Evolutionary conservation across 202 grass and related monocot species (phyloP), one percentile per base, ranked within the genome.

Genomic region (Schoenoplectus triqueter): DNA sequence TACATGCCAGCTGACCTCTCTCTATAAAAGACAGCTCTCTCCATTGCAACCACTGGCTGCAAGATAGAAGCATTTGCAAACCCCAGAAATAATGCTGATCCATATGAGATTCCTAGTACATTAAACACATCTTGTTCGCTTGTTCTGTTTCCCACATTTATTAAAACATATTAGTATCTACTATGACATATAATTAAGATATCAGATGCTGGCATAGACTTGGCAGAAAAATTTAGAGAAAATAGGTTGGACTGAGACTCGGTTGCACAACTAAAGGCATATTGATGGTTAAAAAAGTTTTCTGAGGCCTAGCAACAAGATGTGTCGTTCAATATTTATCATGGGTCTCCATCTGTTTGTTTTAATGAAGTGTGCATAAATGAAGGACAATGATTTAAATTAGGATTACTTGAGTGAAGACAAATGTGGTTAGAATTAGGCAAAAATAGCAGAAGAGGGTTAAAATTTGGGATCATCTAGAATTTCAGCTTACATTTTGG

Each of bases 121-220:
- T 97, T 97, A 87, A 94, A 97, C 60, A 97, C 80, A 78, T 97
- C 95, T 89, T 94, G 92, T 65, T 91, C 65, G 1, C 66, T 87
- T 80, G 84, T 87, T 49, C 95, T 97, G 87, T 93, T 64, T 64
- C 15, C 2, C 60, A 20, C 42, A 81, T 64, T 50, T 49, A 66
- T 55, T 59, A 57, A 78, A 78, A 59, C 6, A 78, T 57, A 15
- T 78, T 41, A 77, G 22, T 56, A n/a, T 57, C 39, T 59, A 78
- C 20, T 41, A n/a, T 59, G 51, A 14, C 44, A 49, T 3, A 73
- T 11, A 31, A 31, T 21, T 73, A 73, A 9, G 0, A 52, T 52
- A 11, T 7, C 17, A 51, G 17, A 21, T 31, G 1, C 18, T 21
- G 9, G 18, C 47, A 50, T 47, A 21, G 8, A 51, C 3, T 73